phyloP scores from a whole-genome alignment of 768 basidiomycete species.

The Tylopilus intermedius region DNA sequence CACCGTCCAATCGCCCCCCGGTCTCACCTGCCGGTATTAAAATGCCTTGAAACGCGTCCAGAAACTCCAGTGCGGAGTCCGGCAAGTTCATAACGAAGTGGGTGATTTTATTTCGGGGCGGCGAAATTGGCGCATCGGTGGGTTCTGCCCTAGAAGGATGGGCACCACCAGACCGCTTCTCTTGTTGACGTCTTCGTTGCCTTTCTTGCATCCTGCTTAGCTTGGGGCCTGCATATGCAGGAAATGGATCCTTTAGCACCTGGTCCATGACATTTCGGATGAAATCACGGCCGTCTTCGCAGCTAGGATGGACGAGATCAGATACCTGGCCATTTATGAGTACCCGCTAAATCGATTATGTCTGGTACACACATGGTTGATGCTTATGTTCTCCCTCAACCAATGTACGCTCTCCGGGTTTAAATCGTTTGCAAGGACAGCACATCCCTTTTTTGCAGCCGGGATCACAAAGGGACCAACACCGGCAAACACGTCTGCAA shows the following conservation, averaged over 20 bases:
- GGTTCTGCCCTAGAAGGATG: conserved; percentile 1
- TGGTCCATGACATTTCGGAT: conserved; percentile 56
- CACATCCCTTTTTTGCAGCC: conserved; percentile 86
- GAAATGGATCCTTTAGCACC: conserved; percentile 64
- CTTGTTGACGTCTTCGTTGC: conserved; percentile 43
- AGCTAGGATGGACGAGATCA: conserved; percentile 63
- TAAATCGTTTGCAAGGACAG: conserved; percentile 87
- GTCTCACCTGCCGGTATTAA: conserved; percentile 38
- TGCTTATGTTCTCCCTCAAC: conserved; percentile 61
- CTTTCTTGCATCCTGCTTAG: conserved; percentile 33
- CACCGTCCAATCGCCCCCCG: conserved; percentile 43
- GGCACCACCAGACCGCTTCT: conserved; percentile 6
- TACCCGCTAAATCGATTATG: not conserved
- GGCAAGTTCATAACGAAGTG: conserved; percentile 99
- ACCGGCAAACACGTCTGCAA: conserved; percentile 94
- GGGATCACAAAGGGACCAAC: conserved; percentile 96
- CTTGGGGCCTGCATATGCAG: conserved; percentile 46
- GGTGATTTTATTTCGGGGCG: conserved; percentile 52
- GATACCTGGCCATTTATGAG: conserved; percentile 44
- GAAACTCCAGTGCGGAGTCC: conserved; percentile 82
- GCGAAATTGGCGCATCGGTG: conserved; percentile 14
- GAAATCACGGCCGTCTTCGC: conserved; percentile 84
- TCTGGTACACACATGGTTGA: conserved; percentile 62
- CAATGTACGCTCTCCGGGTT: conserved; percentile 87
- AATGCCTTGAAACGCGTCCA: conserved; percentile 82